Evolutionary conservation across 1,139 yeast species (phyloP), one percentile per base, ranked within the genome.

Genomic region (Debaryomycetaceae sp.): DNA sequence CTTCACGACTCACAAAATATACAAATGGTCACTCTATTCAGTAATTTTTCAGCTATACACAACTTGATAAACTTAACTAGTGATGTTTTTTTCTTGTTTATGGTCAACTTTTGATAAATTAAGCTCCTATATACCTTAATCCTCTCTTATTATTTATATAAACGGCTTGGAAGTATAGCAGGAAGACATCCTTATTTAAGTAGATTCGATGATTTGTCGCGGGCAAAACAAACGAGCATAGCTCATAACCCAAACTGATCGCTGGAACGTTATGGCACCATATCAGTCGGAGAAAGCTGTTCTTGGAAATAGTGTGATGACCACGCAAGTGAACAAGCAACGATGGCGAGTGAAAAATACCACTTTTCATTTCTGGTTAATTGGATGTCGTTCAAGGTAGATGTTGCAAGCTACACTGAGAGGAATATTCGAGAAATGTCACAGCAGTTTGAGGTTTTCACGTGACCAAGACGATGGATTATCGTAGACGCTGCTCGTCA

Each of bases 21-120:
- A 20, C 39, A 37, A 17, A 34, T 34, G 36, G 5, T 9, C 13
- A 34, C 9, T 37, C 9, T 17, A 37, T 17, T 37, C 23, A 14
- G 11, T 27, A 27, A 27, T 13, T 13, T 34, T 34, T 13, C 3
- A 34, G 36, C 22, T 17, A 34, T 8, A 34, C 17, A n/a, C 8
- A 13, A 34, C 36, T 13, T 9, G 27, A 41, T 40, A 43, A 48
- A 44, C 46, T 47, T 39, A 42, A 43, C 49, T 43, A 36, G 48
- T 47, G 46, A 45, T 45, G 20, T 17, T 45, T 45, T 30, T 45
- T 38, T 34, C 40, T 33, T 20, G 17, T 34, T 38, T 37, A 36
- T 34, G 40, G 17, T 34, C 35, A 13, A 17, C 17, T 35, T 23
- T 35, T 34, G 31, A 27, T 27, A 27, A 27, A 27, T 27, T 8